phyloP scores from a whole-genome alignment of 1,284 basidiomycete species.

The Boletus mariae region DNA sequence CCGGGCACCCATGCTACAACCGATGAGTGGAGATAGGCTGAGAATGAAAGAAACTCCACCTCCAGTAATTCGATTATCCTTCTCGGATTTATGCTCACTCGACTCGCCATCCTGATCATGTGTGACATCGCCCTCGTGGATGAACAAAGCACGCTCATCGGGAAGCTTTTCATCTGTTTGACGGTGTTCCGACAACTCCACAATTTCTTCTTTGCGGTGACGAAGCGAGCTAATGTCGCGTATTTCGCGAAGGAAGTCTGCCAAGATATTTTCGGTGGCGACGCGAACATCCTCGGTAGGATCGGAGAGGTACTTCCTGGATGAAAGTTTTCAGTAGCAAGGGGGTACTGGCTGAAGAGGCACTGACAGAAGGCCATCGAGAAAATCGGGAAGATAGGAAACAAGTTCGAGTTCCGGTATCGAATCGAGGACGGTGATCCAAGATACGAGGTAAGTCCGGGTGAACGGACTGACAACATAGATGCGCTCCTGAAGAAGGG shows the following conservation, averaged over 20 bases:
- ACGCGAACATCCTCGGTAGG: constrained; percentile 92
- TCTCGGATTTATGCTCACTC: constrained; percentile 43
- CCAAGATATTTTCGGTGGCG: constrained; percentile 87
- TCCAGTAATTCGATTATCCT: constrained; percentile 60
- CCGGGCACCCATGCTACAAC: constrained; percentile 81
- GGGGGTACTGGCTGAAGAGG: constrained; percentile 6
- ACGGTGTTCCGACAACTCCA: constrained; percentile 40
- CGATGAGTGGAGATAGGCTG: constrained; percentile 25
- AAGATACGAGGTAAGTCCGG: constrained; percentile 92
- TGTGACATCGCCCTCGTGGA: constrained; percentile 50
- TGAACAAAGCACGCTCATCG: constrained; percentile 51
- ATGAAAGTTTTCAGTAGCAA: constrained; percentile 11
- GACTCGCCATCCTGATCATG: constrained; percentile 43
- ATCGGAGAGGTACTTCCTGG: constrained; percentile 92
- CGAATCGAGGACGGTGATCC: constrained; percentile 95
- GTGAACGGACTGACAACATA: constrained; percentile 96
- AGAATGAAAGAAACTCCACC: constrained; percentile 38
- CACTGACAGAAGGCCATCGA: constrained; percentile 91
- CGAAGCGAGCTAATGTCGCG: constrained; percentile 78
- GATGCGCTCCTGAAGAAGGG: constrained; percentile 88
- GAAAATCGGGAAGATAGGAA: constrained; percentile 89
- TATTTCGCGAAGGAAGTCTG: constrained; percentile 92
- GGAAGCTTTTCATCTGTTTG: constrained; percentile 45
- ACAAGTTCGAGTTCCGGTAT: constrained; percentile 96
- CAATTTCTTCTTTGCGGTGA: constrained; percentile 55